Base-by-base conservation (phyloP, 2,329 filamentous ascomycete species). In the Sclerotinia minor region DNA sequence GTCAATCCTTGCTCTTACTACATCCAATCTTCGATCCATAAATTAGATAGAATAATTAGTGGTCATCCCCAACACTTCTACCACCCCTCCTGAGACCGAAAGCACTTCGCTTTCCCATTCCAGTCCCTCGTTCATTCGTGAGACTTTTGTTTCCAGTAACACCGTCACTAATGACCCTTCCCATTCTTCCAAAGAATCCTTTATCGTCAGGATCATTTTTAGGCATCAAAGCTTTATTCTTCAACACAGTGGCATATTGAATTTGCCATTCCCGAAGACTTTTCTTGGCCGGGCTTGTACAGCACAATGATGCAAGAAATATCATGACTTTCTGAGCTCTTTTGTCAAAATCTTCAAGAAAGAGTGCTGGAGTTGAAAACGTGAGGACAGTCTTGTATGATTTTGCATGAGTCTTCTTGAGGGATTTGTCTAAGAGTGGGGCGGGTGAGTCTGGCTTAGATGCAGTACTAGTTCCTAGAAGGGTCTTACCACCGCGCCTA, bases 231-330 rank as follows among this genome's bases (percentile, higher is more conserved):
- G 38, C 50, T n/a, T 63, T 49, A 35, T 70, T 71, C 11, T 67
- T 63, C n/a, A 65, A 49, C 6, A 38, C 67, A 35, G 68, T 67
- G 5, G 84, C 83, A 72, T 83, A 87, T 3, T 69, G 70, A 68
- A 82, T 78, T 74, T 85, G 84, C 81, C 83, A 87, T 5, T 75
- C 71, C 41, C 77, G 78, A 2, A 87, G 75, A 44, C 84, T 83
- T 6, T 76, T 72, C n/a, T 77, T 79, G 0, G 85, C 84, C 60
- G 83, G 82, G 2, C 72, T 72, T 0, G 82, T 86, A 11, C 74
- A 73, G 69, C 85, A 87, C 19, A 82, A 74, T 0, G 77, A 73
- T 52, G 83, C 80, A 0, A 87, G 79, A 44, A 82, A 77, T 2
- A 72, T 59, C 64, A 87, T 84, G 0, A 84, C 79, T 41, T 81